Evolutionary conservation across 1,284 basidiomycete genomes (phyloP), one percentile per base, ranked within the genome.

Genomic region (Puccinia polysora): DNA sequence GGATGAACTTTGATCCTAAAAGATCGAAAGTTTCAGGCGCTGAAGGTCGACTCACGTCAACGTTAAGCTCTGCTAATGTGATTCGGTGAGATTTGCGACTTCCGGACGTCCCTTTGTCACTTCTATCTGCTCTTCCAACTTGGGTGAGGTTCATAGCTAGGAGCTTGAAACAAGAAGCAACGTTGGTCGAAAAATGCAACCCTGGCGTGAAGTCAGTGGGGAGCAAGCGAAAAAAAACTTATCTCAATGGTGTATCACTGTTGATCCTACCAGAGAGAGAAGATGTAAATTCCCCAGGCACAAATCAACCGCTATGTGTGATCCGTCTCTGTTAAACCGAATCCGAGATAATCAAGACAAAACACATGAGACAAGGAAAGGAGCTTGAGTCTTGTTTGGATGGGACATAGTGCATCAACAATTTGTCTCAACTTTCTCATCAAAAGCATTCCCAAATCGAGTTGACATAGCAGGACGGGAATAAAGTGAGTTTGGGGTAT

Each of bases 61-160:
- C 53, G 50, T 55, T 65, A 3, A 65, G 64, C 15, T 65, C 64
- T 18, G n/a, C 43, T 30, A 65, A 38, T 2, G 64, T 55, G 50
- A 65, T 38, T 7, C 52, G 34, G 20, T 50, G 64, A 49, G 64
- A 65, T 50, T 65, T 65, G 64, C 64, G 64, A 20, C 64, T 65
- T 55, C 34, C 50, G 38, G 50, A 40, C 25, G 50, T 23, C 10
- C 28, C 20, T 36, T 50, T 40, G n/a, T 53, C 64, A 23, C 49
- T 55, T n/a, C 23, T 28, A 65, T 65, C 52, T 2, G 49, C 40
- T 40, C 14, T 23, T n/a, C 52, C 64, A 43, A 65, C 52, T 65
- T 8, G 64, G 8, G 64, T 65, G 10, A 65, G 49, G 38, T 65
- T 53, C 49, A 65, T 65, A 25, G 64, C 64, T 23, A 53, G 7